Evolutionary conservation across 2,329 filamentous ascomycete species (phyloP), one percentile per base, ranked within the genome.

Genomic region (Colletotrichum sp.): DNA sequence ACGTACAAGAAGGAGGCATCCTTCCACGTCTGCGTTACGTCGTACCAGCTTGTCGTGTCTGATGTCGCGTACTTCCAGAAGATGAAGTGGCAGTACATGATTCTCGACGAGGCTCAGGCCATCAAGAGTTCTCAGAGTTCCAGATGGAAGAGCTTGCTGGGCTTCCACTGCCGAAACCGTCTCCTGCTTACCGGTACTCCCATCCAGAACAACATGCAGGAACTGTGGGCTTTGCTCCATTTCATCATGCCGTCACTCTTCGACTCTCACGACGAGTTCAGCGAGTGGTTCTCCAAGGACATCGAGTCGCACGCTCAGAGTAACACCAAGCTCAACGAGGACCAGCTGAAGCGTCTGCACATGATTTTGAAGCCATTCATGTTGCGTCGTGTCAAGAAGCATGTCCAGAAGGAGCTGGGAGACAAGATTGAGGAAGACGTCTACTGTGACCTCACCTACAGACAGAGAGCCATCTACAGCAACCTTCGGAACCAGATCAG

Each of bases 241-340:
- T 99, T 99, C 87, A 98, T 98, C 87, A 98, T 99, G 97, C 97
- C 97, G n/a, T 98, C 95, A 58, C 89, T 99, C 67, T 99, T 99
- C 85, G 97, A 97, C 84, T 96, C 94, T 1, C 95, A 97, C 85
- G 95, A 97, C 81, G 95, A 97, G 81, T 97, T 97, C 82, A 96
- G 94, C 86, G 95, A 97, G 80, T 97, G 95, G 95, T 97, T 97
- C 84, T 96, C 94, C 69, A 97, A 97, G 86, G 95, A 97, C 79
- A 99, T 99, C 77, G 97, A 99, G 85, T 98, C 96, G 52, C 97
- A 99, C 83, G 97, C 97, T 1, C 96, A 98, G 86, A 98, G 96
- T 84, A 98, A 99, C 82, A 98, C 96, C n/a, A 98, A 98, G 84
- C 93, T 99, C 74, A 99, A 99, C 81, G 97, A 99, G 83, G 96